These are phyloP conservation scores for Tulasnella sp. DNA, from an alignment of 768 basidiomycete genomes.

Conservation along the genomic window DNA sequence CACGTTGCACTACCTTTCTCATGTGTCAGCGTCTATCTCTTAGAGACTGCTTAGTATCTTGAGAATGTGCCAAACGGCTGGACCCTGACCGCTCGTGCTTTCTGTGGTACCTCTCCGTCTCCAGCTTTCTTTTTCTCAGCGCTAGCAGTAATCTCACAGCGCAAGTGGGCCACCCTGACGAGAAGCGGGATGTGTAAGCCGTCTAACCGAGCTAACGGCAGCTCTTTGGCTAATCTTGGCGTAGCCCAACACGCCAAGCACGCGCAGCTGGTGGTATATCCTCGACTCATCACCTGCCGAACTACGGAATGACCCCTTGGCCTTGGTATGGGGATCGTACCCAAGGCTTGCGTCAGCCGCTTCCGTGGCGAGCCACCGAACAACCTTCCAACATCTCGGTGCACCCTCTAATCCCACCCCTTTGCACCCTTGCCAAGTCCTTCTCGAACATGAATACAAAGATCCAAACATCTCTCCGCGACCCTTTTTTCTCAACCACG, in stretches of 20 bases:
- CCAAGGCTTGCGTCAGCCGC: slow-evolving; percentile 7
- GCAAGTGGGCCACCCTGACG: neutral
- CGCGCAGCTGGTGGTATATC: neutral
- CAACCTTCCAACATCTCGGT: neutral
- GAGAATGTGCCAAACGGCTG: too few relatives aligned
- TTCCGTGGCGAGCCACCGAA: neutral
- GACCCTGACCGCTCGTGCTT: neutral
- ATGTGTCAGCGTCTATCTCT: neutral
- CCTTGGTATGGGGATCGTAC: neutral
- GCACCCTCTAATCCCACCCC: neutral
- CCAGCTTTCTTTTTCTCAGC: neutral
- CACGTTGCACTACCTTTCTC: neutral
- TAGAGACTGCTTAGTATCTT: neutral
- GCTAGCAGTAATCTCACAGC: too few relatives aligned
- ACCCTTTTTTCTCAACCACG: neutral
- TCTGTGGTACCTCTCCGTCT: neutral
- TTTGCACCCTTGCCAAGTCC: neutral
- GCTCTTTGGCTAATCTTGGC: slow-evolving; percentile 1
- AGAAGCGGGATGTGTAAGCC: neutral
- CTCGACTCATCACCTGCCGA: neutral
- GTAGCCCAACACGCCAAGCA: neutral
- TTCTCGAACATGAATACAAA: neutral
- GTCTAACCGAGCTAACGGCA: neutral
- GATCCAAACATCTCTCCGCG: neutral
- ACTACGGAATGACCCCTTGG: neutral